Percentiles rank a stretch among this genome's conserved stretches.
These are phyloP conservation scores for Candida parachauliodes DNA, from an alignment of 805 yeast species.

Conservation along the genomic window DNA sequence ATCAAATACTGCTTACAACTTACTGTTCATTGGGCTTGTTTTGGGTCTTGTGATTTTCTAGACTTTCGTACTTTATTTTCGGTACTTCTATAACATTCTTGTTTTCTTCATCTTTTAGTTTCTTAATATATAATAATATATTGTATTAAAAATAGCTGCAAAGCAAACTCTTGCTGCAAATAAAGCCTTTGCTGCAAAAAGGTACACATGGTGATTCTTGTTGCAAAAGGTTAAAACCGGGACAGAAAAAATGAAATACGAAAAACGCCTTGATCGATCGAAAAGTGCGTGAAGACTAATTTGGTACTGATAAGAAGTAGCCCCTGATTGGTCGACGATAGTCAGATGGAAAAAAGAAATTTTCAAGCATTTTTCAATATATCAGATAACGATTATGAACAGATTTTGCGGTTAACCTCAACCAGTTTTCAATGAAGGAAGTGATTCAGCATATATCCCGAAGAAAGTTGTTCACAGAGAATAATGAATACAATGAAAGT, in stretches of 20 bases:
- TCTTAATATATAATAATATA: too few relatives aligned
- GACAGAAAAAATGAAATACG: neutral
- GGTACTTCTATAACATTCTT: too few relatives aligned
- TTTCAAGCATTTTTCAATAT: neutral
- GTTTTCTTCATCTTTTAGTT: too few relatives aligned
- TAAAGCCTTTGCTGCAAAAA: neutral
- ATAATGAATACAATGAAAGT: slow-evolving; percentile 27
- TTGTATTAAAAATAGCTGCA: too few relatives aligned
- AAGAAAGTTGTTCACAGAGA: slow-evolving; percentile 33
- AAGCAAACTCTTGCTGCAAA: too few relatives aligned
- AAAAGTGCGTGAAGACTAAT: neutral
- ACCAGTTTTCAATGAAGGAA: slow-evolving; percentile 1
- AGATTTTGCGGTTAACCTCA: neutral
- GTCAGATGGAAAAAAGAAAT: neutral
- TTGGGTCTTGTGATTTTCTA: neutral
- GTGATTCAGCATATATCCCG: slow-evolving; percentile 17
- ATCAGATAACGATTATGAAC: neutral
- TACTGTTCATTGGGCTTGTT: neutral
- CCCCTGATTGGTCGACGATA: slow-evolving; percentile 1
- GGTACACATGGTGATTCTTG: neutral
- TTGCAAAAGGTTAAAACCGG: neutral
- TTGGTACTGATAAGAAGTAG: slow-evolving; percentile 2
- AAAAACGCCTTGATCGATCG: slow-evolving; percentile 1
- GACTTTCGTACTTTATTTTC: neutral
- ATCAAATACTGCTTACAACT: neutral